Evolutionary conservation across 768 basidiomycete species (phyloP), one percentile per base, ranked within the genome.

Genomic region (Cystofilobasidium ferigula): DNA sequence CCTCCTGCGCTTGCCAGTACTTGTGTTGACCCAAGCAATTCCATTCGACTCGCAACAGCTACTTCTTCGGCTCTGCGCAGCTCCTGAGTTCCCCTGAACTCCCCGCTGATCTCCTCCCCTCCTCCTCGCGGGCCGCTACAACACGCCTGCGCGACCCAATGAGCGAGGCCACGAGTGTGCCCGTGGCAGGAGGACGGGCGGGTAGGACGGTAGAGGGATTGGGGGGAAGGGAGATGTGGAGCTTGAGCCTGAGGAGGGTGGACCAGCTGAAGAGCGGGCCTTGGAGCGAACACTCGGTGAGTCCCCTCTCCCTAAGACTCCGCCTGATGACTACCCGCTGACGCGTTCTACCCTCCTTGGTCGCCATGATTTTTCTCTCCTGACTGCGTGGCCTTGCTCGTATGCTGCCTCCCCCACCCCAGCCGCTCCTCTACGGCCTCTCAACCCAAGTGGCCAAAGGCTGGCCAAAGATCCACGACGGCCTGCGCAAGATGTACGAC

Each of bases 401-500:
- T 48, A 6, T 34, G 4, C 12, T 59, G 16, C 24, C 12, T 13
- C 20, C 14, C 6, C 34, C 13, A 22, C 24, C 28, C 16, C 56
- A 71, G 70, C 89, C 93, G 5, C 86, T 95, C 70, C 78, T 98
- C 47, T 79, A 92, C 74, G 84, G 86, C 61, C 89, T 97, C 64
- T 89, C 91, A 10, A 81, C 82, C 1, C 86, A 86, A n/a, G 90
- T 94, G 22, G 84, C 85, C n/a, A 48, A 67, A 38, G 84, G 82
- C 69, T 99, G 90, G 90, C 79, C 78, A 54, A 99, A 97, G 77
- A 90, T 91, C 42, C 88, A 91, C 76, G 82, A 82, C 40, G 92
- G 95, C 9, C 74, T 98, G 63, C 83, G 89, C 75, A 95, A 94
- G 78, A 97, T 99, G 94, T 98, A 94, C 74, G 84, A 89, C 83